Base-by-base conservation (phyloP, 371 early-diverging fungal species). In the Mortierella sp. region DNA sequence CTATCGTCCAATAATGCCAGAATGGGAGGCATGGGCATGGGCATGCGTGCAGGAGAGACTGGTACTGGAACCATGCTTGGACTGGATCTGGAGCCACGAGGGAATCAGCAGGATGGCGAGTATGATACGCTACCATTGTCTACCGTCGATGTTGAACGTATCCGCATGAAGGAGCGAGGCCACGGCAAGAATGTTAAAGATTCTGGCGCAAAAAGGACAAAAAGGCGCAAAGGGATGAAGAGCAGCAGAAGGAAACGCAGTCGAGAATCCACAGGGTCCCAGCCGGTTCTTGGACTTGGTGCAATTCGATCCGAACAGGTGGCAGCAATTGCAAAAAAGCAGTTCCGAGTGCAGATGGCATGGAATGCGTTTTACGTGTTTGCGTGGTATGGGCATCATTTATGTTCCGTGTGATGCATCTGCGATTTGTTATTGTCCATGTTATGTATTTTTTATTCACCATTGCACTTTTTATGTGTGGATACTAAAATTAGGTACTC, bases 51-150 rank as follows among this genome's bases (percentile, higher is more conserved):
- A 0, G 81, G 81, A 12, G 81, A 80, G 63, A 80, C 81, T 11
- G 81, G 81, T 6, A 80, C 75, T 16, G 81, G 81, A 10, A 80
- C 81, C 47, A 80, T 64, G 66, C 68, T 80, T 37, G 72, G 81
- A 14, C 37, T 80, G n/a, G 81, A 80, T 39, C 70, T 80, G 26
- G 81, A 75, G 24, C 79, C 66, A 14, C 70, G 64, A 45, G 77
- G 63, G 20, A 26, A 68, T 58, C 45, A 32, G 1, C 39, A 37
- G 26, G 51, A 66, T 12, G 64, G 70, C 18, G 64, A 65, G 2
- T 74, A 72, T 16, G 75, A 80, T 12, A 57, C 72, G 4, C n/a
- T 75, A 51, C 75, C 81, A n/a, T 32, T 80, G 51, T 47, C 69
- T 6, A 68, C 69, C 9, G 24, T 75, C 22, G 69, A 68, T 43